Base-by-base conservation (phyloP, 768 basidiomycete genomes). In the Suillus bovinus region DNA sequence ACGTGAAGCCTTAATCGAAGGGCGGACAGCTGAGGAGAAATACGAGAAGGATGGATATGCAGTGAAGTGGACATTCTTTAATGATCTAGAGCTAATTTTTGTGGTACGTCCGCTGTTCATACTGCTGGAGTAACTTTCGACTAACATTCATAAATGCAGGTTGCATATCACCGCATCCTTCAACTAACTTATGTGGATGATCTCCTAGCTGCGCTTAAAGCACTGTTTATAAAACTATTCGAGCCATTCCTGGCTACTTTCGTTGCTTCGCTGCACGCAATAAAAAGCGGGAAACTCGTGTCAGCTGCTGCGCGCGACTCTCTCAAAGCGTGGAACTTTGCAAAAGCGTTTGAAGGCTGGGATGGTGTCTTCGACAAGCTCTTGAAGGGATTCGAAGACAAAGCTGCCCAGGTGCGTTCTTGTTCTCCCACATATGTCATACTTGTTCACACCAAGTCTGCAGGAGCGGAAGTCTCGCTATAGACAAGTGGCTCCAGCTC, bases 21-120 rank as follows among this genome's bases (percentile, higher is more conserved):
- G 94, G 31, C 84, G 91, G 16, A 87, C 87, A 9, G 74, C 90
- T 0, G 92, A 93, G 62, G 86, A 91, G 63, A 90, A 86, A 64
- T 95, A 93, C 72, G 95, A 96, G 77, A 94, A 88, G 73, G 96
- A 96, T 68, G 96, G 96, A 2, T 96, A 94, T 68, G 90, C 94
- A 31, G 87, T 98, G 58, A 90, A 89, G 74, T 98, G 96, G 95
- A 88, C 93, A 0, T 93, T 95, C 69, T 89, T 92, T 34, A 99
- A 99, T 72, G 94, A 96, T 65, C 81, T 99, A 50, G 96, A 96
- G 64, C 84, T 99, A 68, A 96, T 99, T 60, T 99, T 99, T 71
- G 96, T 97, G 72, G 95, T 96, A 70, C 67, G 91, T 80, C 49
- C 7, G 52, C 59, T 31, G 33, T 53, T 57, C 42, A 61, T 56